Conservation (phyloP, 345 rosid species). For the Camelina laxa region DNA sequence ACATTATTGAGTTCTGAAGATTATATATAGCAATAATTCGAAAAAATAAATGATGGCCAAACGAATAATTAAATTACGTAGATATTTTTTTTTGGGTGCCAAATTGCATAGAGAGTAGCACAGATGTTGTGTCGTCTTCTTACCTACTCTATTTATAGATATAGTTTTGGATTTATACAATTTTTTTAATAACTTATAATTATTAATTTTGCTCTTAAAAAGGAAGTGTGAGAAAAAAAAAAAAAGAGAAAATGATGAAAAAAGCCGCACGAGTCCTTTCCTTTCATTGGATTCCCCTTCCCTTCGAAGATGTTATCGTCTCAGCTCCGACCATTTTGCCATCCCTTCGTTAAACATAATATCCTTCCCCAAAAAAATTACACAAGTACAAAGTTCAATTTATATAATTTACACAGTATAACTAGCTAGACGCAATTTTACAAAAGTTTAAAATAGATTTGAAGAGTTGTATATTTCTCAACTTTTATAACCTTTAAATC, state of each 20-base stretch:
- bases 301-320: conserved; percentile 31
- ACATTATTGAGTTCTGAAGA: conserved; percentile 19
- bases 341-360: neutral
- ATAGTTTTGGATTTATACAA: neutral
- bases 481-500: conserved; percentile 14
- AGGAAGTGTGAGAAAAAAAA: neutral
- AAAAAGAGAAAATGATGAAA: conserved; percentile 27
- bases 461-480: neutral
- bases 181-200: conserved; percentile 22
- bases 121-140: conserved; percentile 31
- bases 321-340: conserved; percentile 31
- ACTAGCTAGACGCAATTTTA: neutral
- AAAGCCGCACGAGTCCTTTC: conserved; percentile 48
- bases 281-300: conserved; percentile 44
- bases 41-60: conserved; percentile 13
- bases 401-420: neutral
- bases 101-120: neutral
- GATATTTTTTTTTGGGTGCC: neutral
- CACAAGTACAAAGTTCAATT: neutral
- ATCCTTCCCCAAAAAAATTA: too few relatives aligned
- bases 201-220: conserved; percentile 13
- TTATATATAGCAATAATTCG: neutral
- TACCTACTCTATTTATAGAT: conserved; percentile 13
- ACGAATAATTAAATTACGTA: neutral
- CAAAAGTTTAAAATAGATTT: neutral